These are phyloP conservation scores for Metarhizium guizhouense DNA, from an alignment of 2,329 filamentous ascomycete species.

Conservation along the genomic window DNA sequence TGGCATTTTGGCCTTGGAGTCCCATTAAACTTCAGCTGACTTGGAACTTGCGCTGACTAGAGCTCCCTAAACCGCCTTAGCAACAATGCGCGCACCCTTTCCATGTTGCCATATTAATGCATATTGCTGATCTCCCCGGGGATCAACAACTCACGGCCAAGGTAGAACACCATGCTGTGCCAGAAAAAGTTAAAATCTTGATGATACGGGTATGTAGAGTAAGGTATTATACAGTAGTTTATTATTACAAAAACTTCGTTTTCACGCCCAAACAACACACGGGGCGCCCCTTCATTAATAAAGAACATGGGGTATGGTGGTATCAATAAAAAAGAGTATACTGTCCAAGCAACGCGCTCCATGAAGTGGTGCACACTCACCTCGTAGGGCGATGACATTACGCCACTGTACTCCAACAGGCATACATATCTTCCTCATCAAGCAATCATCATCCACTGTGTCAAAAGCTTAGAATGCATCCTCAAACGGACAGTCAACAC, in stretches of 20 bases:
- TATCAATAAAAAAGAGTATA: slow-evolving; percentile 22
- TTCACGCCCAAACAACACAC: slow-evolving; percentile 7
- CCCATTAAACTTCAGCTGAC: no score
- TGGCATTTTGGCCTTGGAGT: no score
- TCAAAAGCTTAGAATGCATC: slow-evolving; percentile 51
- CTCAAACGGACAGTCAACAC: slow-evolving; percentile 89
- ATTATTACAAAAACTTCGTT: slow-evolving; percentile 12
- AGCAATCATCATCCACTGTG: background rate
- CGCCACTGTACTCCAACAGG: slow-evolving; percentile 9
- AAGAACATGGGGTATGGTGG: slow-evolving; percentile 20
- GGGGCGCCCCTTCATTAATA: slow-evolving; percentile 10
- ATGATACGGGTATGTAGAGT: background rate
- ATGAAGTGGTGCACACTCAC: slow-evolving; percentile 10
- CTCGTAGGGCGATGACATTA: slow-evolving; percentile 10
- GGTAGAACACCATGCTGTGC: background rate
- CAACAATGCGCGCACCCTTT: background rate
- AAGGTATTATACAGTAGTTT: background rate
- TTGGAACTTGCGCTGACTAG: no score
- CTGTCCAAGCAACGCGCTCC: slow-evolving; percentile 18
- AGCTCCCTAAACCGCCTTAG: no score
- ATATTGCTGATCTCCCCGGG: no score
- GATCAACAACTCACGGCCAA: no score
- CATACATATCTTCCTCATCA: slow-evolving; percentile 1
- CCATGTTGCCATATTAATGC: no score
- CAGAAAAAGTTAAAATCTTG: background rate